A percentile compares a stretch with the other conserved stretches of the same genome.
These are phyloP conservation scores for Viola pubescens DNA, from an alignment of 441 rosid genomes.

Conservation along the genomic window DNA sequence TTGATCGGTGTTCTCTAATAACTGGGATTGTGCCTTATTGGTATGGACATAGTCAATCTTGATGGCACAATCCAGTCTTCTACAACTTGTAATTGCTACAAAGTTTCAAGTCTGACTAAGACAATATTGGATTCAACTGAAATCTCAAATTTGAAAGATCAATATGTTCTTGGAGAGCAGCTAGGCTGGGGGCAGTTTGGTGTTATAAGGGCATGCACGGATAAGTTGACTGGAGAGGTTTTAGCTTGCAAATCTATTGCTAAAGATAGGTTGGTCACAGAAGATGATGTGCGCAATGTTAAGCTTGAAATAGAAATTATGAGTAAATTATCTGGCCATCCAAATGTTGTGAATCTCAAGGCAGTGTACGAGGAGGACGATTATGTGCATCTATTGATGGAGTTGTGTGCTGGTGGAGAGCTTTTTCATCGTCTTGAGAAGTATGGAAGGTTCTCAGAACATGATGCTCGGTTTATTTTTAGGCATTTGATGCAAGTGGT, in stretches of 20 bases:
- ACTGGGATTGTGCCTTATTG: slow-evolving; percentile 22
- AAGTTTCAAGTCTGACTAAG: slow-evolving; percentile 33
- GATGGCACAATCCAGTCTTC: slow-evolving; percentile 25
- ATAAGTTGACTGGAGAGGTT: slow-evolving; percentile 55
- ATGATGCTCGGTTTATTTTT: slow-evolving; percentile 49
- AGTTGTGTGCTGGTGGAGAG: slow-evolving; percentile 18
- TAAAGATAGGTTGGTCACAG: slow-evolving; percentile 55
- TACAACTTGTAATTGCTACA: slow-evolving; percentile 36
- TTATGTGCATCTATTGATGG: slow-evolving; percentile 73
- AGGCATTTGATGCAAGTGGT: slow-evolving; percentile 40
- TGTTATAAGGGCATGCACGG: slow-evolving; percentile 60
- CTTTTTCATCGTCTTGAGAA: slow-evolving; percentile 67
- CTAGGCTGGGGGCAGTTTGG: slow-evolving; percentile 80
- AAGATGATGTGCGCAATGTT: slow-evolving; percentile 45
- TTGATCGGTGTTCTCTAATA: slow-evolving; percentile 5
- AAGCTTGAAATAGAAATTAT: slow-evolving; percentile 81
- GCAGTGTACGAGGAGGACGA: slow-evolving; percentile 84
- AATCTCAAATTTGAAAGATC: slow-evolving; percentile 52
- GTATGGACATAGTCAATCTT: slow-evolving; percentile 32
- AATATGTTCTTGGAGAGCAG: slow-evolving; percentile 54
- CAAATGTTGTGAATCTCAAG: slow-evolving; percentile 65
- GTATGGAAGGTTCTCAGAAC: slow-evolving; percentile 60
- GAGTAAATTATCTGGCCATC: slow-evolving; percentile 67
- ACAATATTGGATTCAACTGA: slow-evolving; percentile 46
- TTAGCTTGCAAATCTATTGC: slow-evolving; percentile 80